Percentiles rank a stretch among this genome's conserved stretches.
Evolutionary conservation across 2,329 filamentous ascomycete genomes (phyloP).

Genomic region (Colletotrichum gigasporum): DNA sequence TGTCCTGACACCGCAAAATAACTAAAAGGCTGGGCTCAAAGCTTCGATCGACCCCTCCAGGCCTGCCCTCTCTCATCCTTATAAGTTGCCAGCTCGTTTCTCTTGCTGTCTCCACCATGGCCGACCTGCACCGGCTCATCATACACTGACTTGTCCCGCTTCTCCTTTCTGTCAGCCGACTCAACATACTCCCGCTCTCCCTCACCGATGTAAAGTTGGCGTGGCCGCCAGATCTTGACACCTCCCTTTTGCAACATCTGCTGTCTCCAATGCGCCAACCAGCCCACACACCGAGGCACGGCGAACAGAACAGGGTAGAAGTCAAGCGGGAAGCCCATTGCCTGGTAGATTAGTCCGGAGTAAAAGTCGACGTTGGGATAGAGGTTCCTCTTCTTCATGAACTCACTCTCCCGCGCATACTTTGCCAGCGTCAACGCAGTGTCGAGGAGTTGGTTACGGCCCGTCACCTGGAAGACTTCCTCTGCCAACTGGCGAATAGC

Average conservation of each 20-base stretch:
- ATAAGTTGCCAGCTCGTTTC: constrained; percentile 50
- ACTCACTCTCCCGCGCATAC: constrained; percentile 55
- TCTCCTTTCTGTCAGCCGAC: constrained; percentile 43
- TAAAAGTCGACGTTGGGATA: constrained; percentile 64
- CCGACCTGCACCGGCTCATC: constrained; percentile 46
- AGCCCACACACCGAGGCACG: constrained; percentile 59
- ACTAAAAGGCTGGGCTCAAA: not conserved
- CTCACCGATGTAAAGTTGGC: constrained; percentile 58
- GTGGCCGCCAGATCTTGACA: constrained; percentile 61
- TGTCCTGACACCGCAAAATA: not conserved
- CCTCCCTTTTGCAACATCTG: constrained; percentile 55
- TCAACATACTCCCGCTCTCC: constrained; percentile 55
- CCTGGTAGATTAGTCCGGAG: constrained; percentile 61
- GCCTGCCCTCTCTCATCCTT: constrained; percentile 46
- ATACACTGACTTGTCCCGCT: constrained; percentile 42
- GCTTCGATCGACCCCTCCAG: constrained; percentile 27
- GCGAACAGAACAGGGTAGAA: constrained; percentile 63
- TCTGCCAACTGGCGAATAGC: constrained; percentile 59
- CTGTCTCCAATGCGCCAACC: constrained; percentile 62
- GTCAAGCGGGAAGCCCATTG: constrained; percentile 62
- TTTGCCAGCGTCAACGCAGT: constrained; percentile 56
- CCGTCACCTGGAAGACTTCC: constrained; percentile 59
- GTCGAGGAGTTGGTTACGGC: constrained; percentile 60
- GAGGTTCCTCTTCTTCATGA: constrained; percentile 58
- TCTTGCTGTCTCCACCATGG: constrained; percentile 54